Evolutionary conservation across 257 asterid genomes (phyloP), one percentile per base, ranked within the genome.

Genomic region (Solanum megistacrolobum): DNA sequence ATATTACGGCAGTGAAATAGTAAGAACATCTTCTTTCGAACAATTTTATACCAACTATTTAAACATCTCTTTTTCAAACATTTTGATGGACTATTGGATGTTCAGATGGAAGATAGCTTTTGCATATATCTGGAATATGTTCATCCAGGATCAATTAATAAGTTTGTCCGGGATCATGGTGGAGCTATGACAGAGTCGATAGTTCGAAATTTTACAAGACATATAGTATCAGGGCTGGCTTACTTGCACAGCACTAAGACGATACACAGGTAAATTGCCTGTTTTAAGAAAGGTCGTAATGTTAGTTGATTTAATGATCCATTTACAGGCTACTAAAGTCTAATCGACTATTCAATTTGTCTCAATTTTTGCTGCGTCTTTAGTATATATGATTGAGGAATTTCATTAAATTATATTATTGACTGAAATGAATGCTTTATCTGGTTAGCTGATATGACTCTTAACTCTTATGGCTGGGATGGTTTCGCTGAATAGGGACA

Each of bases 41-140:
- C 85, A 34, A 38, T 82, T 65, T 5, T 82, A 18, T 52, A 48
- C 69, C 41, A 66, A 66, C 72, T 71, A 72, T 68, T 11, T 83
- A 60, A 55, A n/a, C 46, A 12, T 48, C 65, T 39, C 68, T 46
- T 81, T 81, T 35, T 20, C 4, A 3, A 29, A 48, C 41, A 52
- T 29, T 82, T 29, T 82, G 21, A 82, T 5, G 29, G 41, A 48
- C 4, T 82, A 3, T 52, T 82, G 85, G 68, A 35, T 73, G 87
- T 86, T 91, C 90, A 96, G 99, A 89, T 95, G 86, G 98, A 90
- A 86, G 98, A 96, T 89, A 95, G 94, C 31, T 94, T 96, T 88
- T 95, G 98, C 93, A 96, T 96, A 91, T 96, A 96, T 89, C 91
- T 96, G 95, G 99, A 96, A 92, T 96, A 96, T 87, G 94, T 96